These are phyloP conservation scores for Pythium folliculosum DNA, from an alignment of 352 stramenopile species.

Conservation along the genomic window DNA sequence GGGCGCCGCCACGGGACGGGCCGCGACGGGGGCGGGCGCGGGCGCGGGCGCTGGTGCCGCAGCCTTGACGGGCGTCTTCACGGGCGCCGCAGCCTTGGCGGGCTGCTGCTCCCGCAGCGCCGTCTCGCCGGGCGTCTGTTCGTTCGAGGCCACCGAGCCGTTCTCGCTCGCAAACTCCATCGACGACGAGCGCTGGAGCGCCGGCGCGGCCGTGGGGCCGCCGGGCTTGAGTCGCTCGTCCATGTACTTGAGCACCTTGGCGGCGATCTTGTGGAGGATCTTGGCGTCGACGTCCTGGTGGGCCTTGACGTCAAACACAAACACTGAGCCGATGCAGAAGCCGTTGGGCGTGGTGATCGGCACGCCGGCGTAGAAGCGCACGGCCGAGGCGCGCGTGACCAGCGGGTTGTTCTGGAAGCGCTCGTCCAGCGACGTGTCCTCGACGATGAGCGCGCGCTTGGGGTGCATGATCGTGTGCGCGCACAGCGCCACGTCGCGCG, in stretches of 20 bases:
- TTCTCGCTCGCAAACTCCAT: slow-evolving; percentile 30
- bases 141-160: slow-evolving; percentile 18
- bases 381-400: slow-evolving; percentile 76
- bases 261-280: slow-evolving; percentile 85
- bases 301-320: slow-evolving; percentile 86
- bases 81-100: slow-evolving; percentile 24
- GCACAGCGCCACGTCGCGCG: slow-evolving; percentile 79
- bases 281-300: slow-evolving; percentile 78
- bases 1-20: slow-evolving; percentile 6
- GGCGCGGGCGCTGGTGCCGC: slow-evolving; percentile 20
- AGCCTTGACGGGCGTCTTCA: slow-evolving; percentile 36
- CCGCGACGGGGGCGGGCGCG: slow-evolving; percentile 10
- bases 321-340: slow-evolving; percentile 83
- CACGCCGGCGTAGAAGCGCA: slow-evolving; percentile 84
- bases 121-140: slow-evolving; percentile 62
- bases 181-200: slow-evolving; percentile 36
- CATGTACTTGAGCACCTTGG: slow-evolving; percentile 89
- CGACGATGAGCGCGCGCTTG: slow-evolving; percentile 77
- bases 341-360: slow-evolving; percentile 77
- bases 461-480: slow-evolving; percentile 88
- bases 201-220: slow-evolving; percentile 6
- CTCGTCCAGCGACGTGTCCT: slow-evolving; percentile 82
- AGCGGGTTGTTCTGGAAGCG: slow-evolving; percentile 85
- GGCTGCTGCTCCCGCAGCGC: slow-evolving; percentile 48
- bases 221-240: slow-evolving; percentile 71